phyloP scores from a whole-genome alignment of 345 rosid species.

The Hibiscus trionum region DNA sequence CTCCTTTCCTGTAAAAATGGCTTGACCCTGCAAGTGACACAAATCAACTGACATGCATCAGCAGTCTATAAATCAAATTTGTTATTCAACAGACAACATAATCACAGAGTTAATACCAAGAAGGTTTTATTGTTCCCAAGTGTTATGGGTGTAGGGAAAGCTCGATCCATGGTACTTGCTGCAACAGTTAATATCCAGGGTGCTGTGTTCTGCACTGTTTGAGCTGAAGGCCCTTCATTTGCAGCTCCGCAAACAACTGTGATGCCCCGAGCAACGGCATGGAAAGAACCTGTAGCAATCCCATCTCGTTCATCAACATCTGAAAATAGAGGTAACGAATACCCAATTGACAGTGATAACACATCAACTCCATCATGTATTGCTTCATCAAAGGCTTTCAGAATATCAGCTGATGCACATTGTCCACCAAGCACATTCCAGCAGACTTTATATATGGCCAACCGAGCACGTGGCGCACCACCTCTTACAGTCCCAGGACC shows the following conservation, averaged over 20 bases:
- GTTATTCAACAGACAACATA: background rate
- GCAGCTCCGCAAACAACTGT: conserved; percentile 32
- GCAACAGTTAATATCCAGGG: conserved; percentile 57
- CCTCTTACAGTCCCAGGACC: conserved; percentile 33
- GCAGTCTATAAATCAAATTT: background rate
- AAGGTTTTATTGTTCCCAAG: conserved; percentile 22
- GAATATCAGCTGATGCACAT: conserved; percentile 36
- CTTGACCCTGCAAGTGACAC: conserved; percentile 38
- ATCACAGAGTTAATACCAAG: background rate
- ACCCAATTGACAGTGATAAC: conserved; percentile 22
- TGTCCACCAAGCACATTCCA: conserved; percentile 30
- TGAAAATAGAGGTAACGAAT: conserved; percentile 8
- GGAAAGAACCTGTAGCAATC: conserved; percentile 29
- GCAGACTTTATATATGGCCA: conserved; percentile 37
- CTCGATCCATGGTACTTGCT: conserved; percentile 45
- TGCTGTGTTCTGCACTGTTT: conserved; percentile 38
- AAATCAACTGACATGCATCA: background rate
- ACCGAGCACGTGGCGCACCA: conserved; percentile 32
- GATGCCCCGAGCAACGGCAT: conserved; percentile 25
- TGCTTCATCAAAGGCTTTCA: conserved; percentile 14
- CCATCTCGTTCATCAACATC: conserved; percentile 18
- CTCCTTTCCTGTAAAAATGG: conserved; percentile 28
- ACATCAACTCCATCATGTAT: conserved; percentile 33
- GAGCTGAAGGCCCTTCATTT: conserved; percentile 38
- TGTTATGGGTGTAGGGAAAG: conserved; percentile 31